These are phyloP conservation scores for Aspergillus olivimuriae DNA, from an alignment of 495 filamentous ascomycete species.

Conservation along the genomic window DNA sequence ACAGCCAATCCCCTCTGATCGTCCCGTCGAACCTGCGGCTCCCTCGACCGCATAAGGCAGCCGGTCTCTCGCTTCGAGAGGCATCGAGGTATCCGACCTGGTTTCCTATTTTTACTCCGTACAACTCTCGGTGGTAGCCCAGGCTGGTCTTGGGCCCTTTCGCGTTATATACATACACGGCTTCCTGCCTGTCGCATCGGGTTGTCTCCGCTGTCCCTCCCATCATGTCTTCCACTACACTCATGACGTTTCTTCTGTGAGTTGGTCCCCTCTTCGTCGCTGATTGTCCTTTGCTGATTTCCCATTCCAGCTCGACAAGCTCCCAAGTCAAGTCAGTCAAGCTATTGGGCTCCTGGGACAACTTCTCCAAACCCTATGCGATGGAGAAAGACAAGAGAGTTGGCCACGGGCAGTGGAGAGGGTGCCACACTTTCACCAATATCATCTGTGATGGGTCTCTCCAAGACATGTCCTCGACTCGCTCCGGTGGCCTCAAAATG, in stretches of 20 bases:
- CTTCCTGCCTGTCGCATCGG: background rate
- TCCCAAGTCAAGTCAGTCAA: conserved; percentile 65
- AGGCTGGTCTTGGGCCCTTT: conserved; percentile 13
- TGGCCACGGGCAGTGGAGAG: conserved; percentile 69
- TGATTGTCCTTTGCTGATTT: conserved; percentile 4
- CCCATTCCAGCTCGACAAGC: conserved; percentile 50
- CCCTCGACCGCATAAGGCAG: too few relatives aligned
- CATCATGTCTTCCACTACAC: conserved; percentile 62
- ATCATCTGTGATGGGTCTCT: conserved; percentile 75
- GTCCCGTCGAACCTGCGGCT: conserved; percentile 3
- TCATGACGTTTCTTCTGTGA: conserved; percentile 71
- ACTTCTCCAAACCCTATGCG: conserved; percentile 67
- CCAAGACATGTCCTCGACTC: conserved; percentile 43
- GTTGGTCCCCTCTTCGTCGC: conserved; percentile 20
- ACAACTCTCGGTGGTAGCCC: background rate
- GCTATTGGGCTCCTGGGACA: conserved; percentile 89
- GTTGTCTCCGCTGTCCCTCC: background rate
- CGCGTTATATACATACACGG: too few relatives aligned
- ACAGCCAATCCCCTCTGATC: conserved; percentile 8
- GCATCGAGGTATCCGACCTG: too few relatives aligned
- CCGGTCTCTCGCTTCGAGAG: too few relatives aligned
- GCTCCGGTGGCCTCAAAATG: conserved; percentile 80
- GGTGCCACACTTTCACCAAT: conserved; percentile 76
- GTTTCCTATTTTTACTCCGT: conserved; percentile 4
- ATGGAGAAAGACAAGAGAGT: conserved; percentile 72